Evolutionary conservation across 2,329 filamentous ascomycete species (phyloP), one percentile per base, ranked within the genome.

Genomic region (Purpureocillium takamizusanense): DNA sequence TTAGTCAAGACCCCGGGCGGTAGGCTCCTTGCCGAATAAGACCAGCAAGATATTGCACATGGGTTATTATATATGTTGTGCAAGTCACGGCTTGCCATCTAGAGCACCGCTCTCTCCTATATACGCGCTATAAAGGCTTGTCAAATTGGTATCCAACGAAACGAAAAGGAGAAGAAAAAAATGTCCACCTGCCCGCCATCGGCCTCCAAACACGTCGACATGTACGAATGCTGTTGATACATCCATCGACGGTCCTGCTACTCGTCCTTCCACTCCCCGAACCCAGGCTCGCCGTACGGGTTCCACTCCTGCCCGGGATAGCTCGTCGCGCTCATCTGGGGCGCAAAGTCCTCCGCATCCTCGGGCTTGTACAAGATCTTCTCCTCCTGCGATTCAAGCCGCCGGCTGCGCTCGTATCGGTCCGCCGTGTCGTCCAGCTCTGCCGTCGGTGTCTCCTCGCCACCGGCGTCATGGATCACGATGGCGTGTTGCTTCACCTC

Each of bases 281-380:
- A 52, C 13, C 59, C 54, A 5, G 50, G 45, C 41, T 57, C 54
- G 10, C 57, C 59, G 25, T 72, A 75, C 2, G 78, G 78, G 48
- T 74, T 74, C 79, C 81, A 85, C 55, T 84, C 80, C 60, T 83
- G 77, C 0, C 81, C 81, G 0, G 81, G 81, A 55, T 83, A 85
- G 52, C 73, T 78, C 11, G 78, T 80, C 7, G 78, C 79, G 35
- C 66, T 72, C 81, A 85, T 84, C 42, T 69, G 62, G 11, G 72
- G 70, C 51, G 62, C 57, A n/a, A 40, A 44, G 14, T 44, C 21
- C n/a, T 52, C 42, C 37, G 60, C 58, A 21, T 59, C 60, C 17
- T 59, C 54, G 7, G 57, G 59, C 8, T 60, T 53, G 32, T 55
- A 49, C 57, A 65, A 58, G 17, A 76, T 76, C 59, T 76, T 75